Base-by-base conservation (phyloP, 148 eudicot genomes). In the Beta vulgaris region DNA sequence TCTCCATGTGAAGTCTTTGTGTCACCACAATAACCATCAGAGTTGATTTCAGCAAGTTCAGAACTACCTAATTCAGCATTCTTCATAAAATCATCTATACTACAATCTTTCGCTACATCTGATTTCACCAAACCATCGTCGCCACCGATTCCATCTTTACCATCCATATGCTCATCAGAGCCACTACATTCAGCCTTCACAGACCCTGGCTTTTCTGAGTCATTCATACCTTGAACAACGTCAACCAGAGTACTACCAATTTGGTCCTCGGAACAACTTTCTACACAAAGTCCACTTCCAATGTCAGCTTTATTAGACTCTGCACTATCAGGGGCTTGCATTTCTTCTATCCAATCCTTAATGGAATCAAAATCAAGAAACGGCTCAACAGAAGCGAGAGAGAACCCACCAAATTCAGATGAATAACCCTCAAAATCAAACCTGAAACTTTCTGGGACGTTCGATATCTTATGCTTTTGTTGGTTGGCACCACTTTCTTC, bases 321-420 rank as follows among this genome's bases (percentile, higher is more conserved):
- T 37, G 32, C 76, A 44, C 40, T 51, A 42, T 69, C 80, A 35
- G 83, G 63, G 46, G 42, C 83, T 26, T 78, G 81, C 76, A 72
- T 77, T 62, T 83, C 91, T 75, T 86, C 85, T 34, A 83, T 71
- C 91, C 91, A 92, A 79, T 80, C 85, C 75, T 72, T 79, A 14
- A 88, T 69, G 36, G 78, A 81, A 26, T 92, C 93, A 46, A 92
- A 85, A 87, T 92, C 95, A 23, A 87, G 78, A 68, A 86, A 80
- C 12, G 84, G 76, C 71, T 81, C 86, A 43, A 73, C 77, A 65
- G 86, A 78, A 23, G 85, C 73, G 37, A 73, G 57, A 43, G 88
- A 73, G 19, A 88, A 29, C 54, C 79, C 90, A 57, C 87, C 88
- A 35, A 89, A 71, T 28, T 85, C 91, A 6, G 81, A 75, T 23